These are phyloP conservation scores for Stentor coeruleus DNA, from an alignment of 73 alveolate genomes.

Conservation along the genomic window DNA sequence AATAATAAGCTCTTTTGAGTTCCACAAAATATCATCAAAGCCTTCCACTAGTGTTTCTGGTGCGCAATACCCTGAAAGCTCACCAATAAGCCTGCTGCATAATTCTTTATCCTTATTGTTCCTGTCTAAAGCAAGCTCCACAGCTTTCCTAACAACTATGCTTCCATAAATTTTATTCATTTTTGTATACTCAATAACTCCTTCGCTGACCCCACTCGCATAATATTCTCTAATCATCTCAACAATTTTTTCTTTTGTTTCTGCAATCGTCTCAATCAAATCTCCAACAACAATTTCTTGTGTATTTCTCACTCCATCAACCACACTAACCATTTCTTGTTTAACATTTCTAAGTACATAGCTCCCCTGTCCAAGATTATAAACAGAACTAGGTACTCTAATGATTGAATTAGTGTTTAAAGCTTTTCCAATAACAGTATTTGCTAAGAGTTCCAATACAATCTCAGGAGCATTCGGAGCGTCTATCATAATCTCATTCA, in stretches of 20 bases:
- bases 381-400: background rate
- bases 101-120: background rate
- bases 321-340: too few relatives aligned
- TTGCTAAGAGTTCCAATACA: background rate
- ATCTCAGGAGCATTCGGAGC: slow-evolving; percentile 13
- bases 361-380: slow-evolving; percentile 5
- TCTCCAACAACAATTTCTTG: background rate
- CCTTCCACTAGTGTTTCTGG: slow-evolving; percentile 17
- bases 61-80: slow-evolving; percentile 9
- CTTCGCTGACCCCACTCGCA: slow-evolving; percentile 20
- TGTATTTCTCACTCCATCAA: too few relatives aligned
- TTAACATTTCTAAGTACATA: slow-evolving; percentile 3
- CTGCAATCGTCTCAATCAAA: background rate
- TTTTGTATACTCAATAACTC: background rate
- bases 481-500: background rate
- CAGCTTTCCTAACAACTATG: slow-evolving; percentile 11
- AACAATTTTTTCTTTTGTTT: background rate
- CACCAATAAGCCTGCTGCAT: slow-evolving; percentile 8
- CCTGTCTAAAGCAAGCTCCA: slow-evolving; percentile 7
- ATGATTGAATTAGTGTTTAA: background rate
- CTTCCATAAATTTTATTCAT: background rate
- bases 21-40: slow-evolving; percentile 13
- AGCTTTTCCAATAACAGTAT: background rate
- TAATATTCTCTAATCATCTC: background rate
- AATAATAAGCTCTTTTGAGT: background rate